A percentile compares a stretch with the other conserved stretches of the same genome.
These are phyloP conservation scores for Cercospora sp. DNA, from an alignment of 2,329 filamentous ascomycete species.

Conservation along the genomic window DNA sequence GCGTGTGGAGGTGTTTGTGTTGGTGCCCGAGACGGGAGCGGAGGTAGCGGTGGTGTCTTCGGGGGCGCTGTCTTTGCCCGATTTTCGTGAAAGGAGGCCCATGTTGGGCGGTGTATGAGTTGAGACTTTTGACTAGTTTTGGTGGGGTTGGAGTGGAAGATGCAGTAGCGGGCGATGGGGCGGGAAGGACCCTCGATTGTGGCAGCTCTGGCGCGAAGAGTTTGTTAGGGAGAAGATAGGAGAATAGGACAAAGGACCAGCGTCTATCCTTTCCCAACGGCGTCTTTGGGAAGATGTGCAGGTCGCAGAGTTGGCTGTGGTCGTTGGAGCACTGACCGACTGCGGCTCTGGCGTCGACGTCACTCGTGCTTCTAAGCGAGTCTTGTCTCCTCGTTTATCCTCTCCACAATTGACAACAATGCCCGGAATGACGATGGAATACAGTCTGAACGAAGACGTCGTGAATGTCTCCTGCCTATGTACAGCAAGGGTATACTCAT, in stretches of 20 bases:
- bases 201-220: neutral
- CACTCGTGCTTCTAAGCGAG: neutral
- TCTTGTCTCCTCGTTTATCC: neutral
- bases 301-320: neutral
- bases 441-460: neutral
- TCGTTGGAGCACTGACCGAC: conserved; percentile 2
- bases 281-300: neutral
- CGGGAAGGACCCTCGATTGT: neutral
- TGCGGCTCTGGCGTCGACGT: conserved; percentile 1
- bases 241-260: neutral
- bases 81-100: conserved; percentile 11
- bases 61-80: conserved; percentile 10
- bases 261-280: neutral
- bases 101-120: conserved; percentile 6
- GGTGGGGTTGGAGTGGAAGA: neutral
- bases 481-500: neutral
- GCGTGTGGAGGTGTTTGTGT: conserved; percentile 12
- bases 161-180: neutral
- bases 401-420: neutral
- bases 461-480: neutral
- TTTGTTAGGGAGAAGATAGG: neutral
- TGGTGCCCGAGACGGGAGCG: neutral
- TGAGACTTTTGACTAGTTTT: conserved; percentile 1
- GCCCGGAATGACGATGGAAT: neutral
- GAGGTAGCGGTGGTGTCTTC: conserved; percentile 3